A percentile compares a stretch with the other conserved stretches of the same genome.
Conservation (phyloP, 139 green algal species). For the Spirogloea muscicola region DNA sequence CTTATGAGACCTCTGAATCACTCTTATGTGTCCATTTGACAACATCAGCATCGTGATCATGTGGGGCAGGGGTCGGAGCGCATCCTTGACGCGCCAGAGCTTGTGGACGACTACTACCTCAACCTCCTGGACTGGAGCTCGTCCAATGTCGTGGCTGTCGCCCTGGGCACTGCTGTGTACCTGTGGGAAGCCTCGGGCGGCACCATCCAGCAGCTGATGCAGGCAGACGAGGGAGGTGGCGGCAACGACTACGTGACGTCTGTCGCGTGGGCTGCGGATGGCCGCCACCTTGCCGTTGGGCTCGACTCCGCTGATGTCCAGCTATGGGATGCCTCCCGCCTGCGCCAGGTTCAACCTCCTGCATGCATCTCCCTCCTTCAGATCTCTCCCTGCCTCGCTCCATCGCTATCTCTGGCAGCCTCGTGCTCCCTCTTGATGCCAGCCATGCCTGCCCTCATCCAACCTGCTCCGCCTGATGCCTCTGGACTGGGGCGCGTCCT, state of each 20-base stretch:
- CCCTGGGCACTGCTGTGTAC: conserved; percentile 83
- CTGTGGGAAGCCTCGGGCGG: conserved; percentile 86
- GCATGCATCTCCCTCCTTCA: neutral
- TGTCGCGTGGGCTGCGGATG: conserved; percentile 81
- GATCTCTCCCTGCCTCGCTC: neutral
- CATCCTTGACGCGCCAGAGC: conserved; percentile 92
- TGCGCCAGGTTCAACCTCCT: conserved; percentile 48
- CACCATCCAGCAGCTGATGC: conserved; percentile 77
- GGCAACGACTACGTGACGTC: conserved; percentile 75
- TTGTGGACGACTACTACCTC: conserved; percentile 98
- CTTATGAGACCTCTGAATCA: too few species aligned
- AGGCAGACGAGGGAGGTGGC: conserved; percentile 15
- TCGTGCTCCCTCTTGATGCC: too few species aligned
- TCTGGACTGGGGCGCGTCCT: too few species aligned
- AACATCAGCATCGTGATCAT: conserved; percentile 41
- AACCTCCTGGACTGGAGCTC: conserved; percentile 95
- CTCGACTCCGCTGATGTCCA: conserved; percentile 64
- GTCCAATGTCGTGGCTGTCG: conserved; percentile 81
- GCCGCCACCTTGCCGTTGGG: conserved; percentile 82
- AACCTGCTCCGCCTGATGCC: too few species aligned
- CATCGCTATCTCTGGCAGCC: neutral
- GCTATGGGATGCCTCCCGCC: conserved; percentile 75
- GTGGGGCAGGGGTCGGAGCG: conserved; percentile 69
- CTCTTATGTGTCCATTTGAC: conserved; percentile 80
- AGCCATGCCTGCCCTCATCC: too few species aligned